Conservation (phyloP, 768 basidiomycete species). For the Amanita rimosa region DNA sequence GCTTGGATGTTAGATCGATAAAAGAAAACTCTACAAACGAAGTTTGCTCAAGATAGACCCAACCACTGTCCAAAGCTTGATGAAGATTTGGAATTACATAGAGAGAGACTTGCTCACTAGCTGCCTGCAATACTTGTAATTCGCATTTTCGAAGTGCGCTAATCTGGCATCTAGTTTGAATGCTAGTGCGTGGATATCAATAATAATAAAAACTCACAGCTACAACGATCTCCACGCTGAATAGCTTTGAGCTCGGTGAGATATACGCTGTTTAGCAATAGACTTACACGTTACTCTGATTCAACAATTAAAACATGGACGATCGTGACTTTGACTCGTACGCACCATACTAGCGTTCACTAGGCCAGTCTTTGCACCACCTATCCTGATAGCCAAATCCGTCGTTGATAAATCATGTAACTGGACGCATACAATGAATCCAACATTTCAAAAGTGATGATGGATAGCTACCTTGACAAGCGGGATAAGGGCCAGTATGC, state of each 20-base stretch:
- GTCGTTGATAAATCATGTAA: constrained; percentile 69
- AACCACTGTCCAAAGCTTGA: constrained; percentile 37
- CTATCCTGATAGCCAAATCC: constrained; percentile 65
- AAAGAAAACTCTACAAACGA: constrained; percentile 20
- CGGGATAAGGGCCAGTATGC: constrained; percentile 62
- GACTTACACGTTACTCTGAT: constrained; percentile 58
- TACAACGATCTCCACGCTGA: constrained; percentile 53
- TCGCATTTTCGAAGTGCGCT: constrained; percentile 79
- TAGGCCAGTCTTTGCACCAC: constrained; percentile 67
- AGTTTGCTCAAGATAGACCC: constrained; percentile 78
- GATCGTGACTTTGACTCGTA: constrained; percentile 1
- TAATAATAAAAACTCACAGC: constrained; percentile 36
- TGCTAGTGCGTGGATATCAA: background rate
- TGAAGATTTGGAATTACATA: background rate
- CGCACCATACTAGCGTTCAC: constrained; percentile 73
- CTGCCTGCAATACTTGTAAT: constrained; percentile 69
- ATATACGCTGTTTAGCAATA: background rate
- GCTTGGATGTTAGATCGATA: background rate
- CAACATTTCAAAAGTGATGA: background rate
- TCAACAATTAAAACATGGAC: constrained; percentile 2
- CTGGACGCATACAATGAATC: constrained; percentile 20
- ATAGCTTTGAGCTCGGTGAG: background rate
- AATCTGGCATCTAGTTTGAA: constrained; percentile 31
- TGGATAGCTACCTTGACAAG: constrained; percentile 49
- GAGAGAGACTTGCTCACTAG: constrained; percentile 34